phyloP scores from a whole-genome alignment of 2,329 filamentous ascomycete genomes.

The Xylariales sp. region DNA sequence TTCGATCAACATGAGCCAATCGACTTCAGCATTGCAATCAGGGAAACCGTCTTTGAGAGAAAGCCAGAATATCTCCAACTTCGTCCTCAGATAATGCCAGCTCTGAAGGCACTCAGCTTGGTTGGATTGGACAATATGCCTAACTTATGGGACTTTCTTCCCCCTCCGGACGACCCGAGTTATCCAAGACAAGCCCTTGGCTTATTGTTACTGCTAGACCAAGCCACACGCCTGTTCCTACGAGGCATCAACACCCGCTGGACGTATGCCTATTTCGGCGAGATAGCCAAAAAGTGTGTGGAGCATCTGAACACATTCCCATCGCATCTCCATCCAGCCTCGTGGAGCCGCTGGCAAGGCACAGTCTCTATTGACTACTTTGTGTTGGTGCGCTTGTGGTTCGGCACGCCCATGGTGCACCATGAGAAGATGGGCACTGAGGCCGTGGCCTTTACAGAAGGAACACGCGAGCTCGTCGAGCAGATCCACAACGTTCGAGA shows the following conservation, averaged over 20 bases:
- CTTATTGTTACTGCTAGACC: slow-evolving; percentile 22
- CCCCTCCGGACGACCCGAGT: slow-evolving; percentile 10
- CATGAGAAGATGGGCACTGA: slow-evolving; percentile 12
- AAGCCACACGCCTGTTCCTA: slow-evolving; percentile 18
- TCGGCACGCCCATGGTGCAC: slow-evolving; percentile 20
- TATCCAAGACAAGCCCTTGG: slow-evolving; percentile 22
- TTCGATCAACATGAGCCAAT: slow-evolving; percentile 12
- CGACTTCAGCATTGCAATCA: slow-evolving; percentile 12
- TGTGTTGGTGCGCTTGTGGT: slow-evolving; percentile 17
- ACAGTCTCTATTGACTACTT: slow-evolving; percentile 18
- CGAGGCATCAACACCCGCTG: slow-evolving; percentile 19
- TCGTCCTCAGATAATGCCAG: slow-evolving; percentile 10
- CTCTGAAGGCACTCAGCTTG: slow-evolving; percentile 16
- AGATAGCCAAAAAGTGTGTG: slow-evolving; percentile 13
- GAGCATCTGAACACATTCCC: slow-evolving; percentile 11
- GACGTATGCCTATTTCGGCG: slow-evolving; percentile 20
- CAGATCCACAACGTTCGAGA: slow-evolving; percentile 12
- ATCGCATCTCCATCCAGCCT: slow-evolving; percentile 10
- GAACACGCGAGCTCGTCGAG: slow-evolving; percentile 18
- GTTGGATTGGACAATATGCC: slow-evolving; percentile 17
- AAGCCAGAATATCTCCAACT: slow-evolving; percentile 2
- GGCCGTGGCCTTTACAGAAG: slow-evolving; percentile 14
- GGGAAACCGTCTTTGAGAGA: slow-evolving; percentile 9
- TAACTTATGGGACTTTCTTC: slow-evolving; percentile 19
- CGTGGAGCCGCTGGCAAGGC: slow-evolving; percentile 13